phyloP scores from a whole-genome alignment of 2,329 filamentous ascomycete species.

The Penicillium sumatraense region DNA sequence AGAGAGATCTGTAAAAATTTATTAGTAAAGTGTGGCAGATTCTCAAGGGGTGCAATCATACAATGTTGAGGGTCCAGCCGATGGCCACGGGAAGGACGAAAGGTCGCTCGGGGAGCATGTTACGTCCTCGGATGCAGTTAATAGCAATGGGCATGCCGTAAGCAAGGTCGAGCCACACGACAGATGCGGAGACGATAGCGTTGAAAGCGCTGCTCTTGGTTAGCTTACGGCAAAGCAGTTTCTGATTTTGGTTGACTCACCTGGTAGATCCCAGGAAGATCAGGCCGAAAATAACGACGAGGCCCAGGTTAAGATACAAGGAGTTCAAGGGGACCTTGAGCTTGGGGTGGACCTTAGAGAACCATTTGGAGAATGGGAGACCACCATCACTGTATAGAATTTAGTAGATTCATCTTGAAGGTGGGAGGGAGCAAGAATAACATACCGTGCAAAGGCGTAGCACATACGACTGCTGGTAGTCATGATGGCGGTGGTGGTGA shows the following conservation, averaged over 20 bases:
- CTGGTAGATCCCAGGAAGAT: slow-evolving; percentile 69
- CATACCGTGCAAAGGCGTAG: slow-evolving; percentile 40
- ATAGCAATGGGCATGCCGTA: slow-evolving; percentile 76
- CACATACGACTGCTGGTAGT: slow-evolving; percentile 42
- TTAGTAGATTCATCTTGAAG: slow-evolving; percentile 3
- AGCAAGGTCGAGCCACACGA: slow-evolving; percentile 72
- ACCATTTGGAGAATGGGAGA: slow-evolving; percentile 64
- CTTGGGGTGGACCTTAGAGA: slow-evolving; percentile 64
- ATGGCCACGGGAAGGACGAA: slow-evolving; percentile 61
- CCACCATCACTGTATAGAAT: slow-evolving; percentile 61
- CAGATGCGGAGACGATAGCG: slow-evolving; percentile 71
- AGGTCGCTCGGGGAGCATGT: slow-evolving; percentile 64
- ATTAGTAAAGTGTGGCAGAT: slow-evolving; percentile 3
- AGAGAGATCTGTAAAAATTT: slow-evolving; percentile 55
- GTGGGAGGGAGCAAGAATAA: neutral
- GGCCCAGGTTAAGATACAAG: slow-evolving; percentile 61
- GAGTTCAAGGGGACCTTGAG: slow-evolving; percentile 71
- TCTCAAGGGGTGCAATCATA: slow-evolving; percentile 31
- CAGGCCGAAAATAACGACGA: slow-evolving; percentile 70
- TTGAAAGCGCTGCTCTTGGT: slow-evolving; percentile 64
- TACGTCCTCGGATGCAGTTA: slow-evolving; percentile 69
- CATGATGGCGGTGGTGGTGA: slow-evolving; percentile 40
- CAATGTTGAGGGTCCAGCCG: slow-evolving; percentile 65
- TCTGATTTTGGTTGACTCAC: slow-evolving; percentile 14
- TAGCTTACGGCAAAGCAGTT: slow-evolving; percentile 25